phyloP scores from a whole-genome alignment of 176 grass and related monocot species.

The Aegilops speltoides region DNA sequence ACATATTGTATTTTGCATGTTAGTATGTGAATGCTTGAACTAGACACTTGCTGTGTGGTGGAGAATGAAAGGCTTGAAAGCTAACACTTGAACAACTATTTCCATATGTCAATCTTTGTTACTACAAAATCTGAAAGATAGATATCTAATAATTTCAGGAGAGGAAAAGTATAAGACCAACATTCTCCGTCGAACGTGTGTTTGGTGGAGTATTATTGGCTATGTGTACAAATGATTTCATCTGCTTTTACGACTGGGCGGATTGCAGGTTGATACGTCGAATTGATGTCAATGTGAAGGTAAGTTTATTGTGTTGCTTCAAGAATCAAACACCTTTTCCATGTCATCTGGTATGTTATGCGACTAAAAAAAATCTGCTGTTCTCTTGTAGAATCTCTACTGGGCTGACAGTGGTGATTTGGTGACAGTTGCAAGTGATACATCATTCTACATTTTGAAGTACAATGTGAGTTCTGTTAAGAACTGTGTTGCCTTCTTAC shows the following conservation, averaged over 20 bases:
- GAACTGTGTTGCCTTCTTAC: neutral
- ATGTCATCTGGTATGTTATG: constrained; percentile 16
- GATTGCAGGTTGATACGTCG: constrained; percentile 96
- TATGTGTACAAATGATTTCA: constrained; percentile 99
- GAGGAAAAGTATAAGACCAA: constrained; percentile 87
- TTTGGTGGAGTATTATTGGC: constrained; percentile 90
- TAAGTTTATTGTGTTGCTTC: constrained; percentile 11
- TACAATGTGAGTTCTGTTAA: constrained; percentile 77
- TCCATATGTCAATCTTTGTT: neutral
- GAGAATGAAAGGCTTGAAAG: neutral
- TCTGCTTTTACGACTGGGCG: constrained; percentile 94
- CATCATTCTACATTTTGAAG: constrained; percentile 97
- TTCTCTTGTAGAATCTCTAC: constrained; percentile 79
- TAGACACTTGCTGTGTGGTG: neutral
- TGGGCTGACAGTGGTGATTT: constrained; percentile 98
- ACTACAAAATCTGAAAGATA: constrained; percentile 24
- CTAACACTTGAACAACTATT: constrained; percentile 19
- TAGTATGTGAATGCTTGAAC: neutral
- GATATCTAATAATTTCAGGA: constrained; percentile 61
- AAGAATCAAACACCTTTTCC: neutral
- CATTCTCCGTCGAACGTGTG: constrained; percentile 84
- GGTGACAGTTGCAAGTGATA: constrained; percentile 87
- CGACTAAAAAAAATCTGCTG: neutral
- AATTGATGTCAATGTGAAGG: constrained; percentile 95
- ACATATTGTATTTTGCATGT: constrained; percentile 13